Base-by-base conservation (phyloP, 352 stramenopile species). In the Thraustochytrium sp. region DNA sequence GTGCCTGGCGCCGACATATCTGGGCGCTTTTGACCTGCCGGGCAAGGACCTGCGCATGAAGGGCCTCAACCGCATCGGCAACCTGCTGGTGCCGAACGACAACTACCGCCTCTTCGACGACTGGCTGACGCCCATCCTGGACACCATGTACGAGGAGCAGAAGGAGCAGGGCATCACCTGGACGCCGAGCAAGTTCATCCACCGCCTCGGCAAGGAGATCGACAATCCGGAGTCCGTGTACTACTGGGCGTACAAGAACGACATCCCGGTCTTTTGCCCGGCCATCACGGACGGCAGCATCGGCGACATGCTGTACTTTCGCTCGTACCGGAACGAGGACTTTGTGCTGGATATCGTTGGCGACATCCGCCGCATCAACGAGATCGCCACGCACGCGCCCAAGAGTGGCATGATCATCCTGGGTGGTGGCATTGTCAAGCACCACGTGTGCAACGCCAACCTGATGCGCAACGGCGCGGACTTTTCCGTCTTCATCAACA, bases 291-390 rank as follows among this genome's bases (percentile, higher is more conserved):
- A 99, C 88, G 97, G 97, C 59, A 98, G 92, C 53, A 95, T 99
- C 76, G 97, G 97, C 46, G 97, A 99, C 87, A 99, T 99, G 97
- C 93, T 99, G n/a, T 99, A 98, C 90, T 99, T 99, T 86, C 96
- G 99, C 88, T 98, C 94, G 76, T 99, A 99, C 91, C 98, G 98
- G 86, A 93, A 97, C 29, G 91, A 94, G 53, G 97, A 97, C 2
- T 96, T 99, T 62, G 86, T 99, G 9, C 85, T 99, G 11, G 97
- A 99, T 86, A 97, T 99, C 82, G 93, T 92, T 23, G 92, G 94
- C 64, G 97, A 99, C 87, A 99, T 99, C 85, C 94, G 96, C 42
- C 87, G 87, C 37, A 97, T 99, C 84, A 99, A 99, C 86, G 96
- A 99, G 88, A 90, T 97, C 46, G 95, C 96, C 1, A 95, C 99